A percentile compares a stretch with the other conserved stretches of the same genome.
Conservation (phyloP, 83 land plant species). For the Picea mariana region DNA sequence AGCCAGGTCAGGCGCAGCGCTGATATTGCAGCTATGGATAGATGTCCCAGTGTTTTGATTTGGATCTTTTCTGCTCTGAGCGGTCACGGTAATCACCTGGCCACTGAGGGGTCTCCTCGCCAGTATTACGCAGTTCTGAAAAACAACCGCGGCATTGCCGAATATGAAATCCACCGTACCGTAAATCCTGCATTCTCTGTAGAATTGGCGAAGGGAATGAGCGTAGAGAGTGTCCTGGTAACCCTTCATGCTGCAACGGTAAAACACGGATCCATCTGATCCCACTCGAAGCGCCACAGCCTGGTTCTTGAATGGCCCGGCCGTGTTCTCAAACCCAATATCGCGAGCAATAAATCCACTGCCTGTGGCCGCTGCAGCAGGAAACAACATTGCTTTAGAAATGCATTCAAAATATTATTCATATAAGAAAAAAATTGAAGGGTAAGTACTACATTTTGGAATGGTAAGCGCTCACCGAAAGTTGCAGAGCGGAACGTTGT, state of each 20-base stretch:
- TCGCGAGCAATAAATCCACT: conserved; percentile 30
- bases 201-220: conserved; percentile 43
- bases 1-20: neutral
- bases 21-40: neutral
- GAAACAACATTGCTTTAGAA: neutral
- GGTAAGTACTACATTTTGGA: neutral
- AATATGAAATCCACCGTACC: conserved; percentile 38
- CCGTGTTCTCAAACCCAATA: conserved; percentile 22
- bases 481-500: conserved; percentile 63
- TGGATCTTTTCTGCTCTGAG: neutral
- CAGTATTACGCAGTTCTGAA: conserved; percentile 27
- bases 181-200: conserved; percentile 29
- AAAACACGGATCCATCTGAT: conserved; percentile 35
- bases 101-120: neutral
- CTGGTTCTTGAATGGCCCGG: conserved; percentile 18
- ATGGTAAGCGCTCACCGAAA: conserved; percentile 33
- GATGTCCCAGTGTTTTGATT: neutral
- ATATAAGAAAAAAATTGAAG: neutral
- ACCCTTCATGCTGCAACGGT: conserved; percentile 35
- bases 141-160: conserved; percentile 36
- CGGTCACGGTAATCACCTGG: neutral
- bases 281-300: conserved; percentile 33
- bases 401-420: neutral
- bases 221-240: conserved; percentile 56
- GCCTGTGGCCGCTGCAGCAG: conserved; percentile 21